Base-by-base conservation (phyloP, 352 stramenopile genomes). In the Pythium brachiatum region DNA sequence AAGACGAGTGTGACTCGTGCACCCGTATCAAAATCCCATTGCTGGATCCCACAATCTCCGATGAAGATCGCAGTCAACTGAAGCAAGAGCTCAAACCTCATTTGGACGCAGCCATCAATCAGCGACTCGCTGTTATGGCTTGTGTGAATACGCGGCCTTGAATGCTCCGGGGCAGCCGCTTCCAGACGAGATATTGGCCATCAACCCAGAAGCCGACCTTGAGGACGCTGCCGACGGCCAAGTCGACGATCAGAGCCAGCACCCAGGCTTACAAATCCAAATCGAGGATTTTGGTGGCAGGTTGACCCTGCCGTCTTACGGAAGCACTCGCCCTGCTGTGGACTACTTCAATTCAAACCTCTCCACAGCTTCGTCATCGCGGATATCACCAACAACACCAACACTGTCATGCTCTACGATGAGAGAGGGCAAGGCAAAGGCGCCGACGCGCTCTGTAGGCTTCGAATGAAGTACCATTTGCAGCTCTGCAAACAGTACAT, bases 271-370 rank as follows among this genome's bases (percentile, higher is more conserved):
- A 23, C 39, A 47, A n/a, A 47, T 47, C n/a, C 39, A 47, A 47
- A 23, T 23, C 39, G 39, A 47, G n/a, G 39, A 47, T 16, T 47
- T 47, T 47, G 39, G 39, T 47, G 39, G 39, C 7, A 23, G 39
- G 8, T 23, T 47, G 5, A 21, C 39, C 5, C 12, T 47, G 7
- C 39, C 39, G 20, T 23, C 8, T 23, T 47, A 47, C 16, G 39
- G 39, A 8, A 18, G n/a, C 20, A n/a, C n/a, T 20, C 39, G 39
- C 39, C 39, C 39, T 21, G 9, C 39, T 8, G 7, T 5, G 7
- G 39, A 47, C 39, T 53, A 53, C 25, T 54, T 54, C 48, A 54
- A 54, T 21, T 39, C 25, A 34, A 54, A 54, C 25, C 48, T 54
- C 6, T 39, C 27, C 48, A 36, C 9, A 54, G 38, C 25, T 54